phyloP scores from a whole-genome alignment of 768 basidiomycete species.

The Tylopilus vinaceipallidus region DNA sequence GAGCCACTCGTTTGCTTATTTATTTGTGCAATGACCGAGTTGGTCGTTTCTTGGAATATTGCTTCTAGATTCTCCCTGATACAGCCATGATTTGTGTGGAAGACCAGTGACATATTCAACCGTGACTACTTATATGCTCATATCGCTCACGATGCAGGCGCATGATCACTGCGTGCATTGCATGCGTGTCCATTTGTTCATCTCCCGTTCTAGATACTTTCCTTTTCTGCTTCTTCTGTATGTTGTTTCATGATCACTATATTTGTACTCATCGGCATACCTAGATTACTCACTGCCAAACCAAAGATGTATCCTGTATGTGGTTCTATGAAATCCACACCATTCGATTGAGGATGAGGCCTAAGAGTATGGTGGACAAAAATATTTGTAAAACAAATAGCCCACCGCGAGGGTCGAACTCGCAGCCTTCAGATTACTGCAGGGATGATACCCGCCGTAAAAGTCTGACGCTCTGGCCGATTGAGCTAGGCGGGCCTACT shows the following conservation, averaged over 20 bases:
- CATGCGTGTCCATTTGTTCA: slow-evolving; percentile 9
- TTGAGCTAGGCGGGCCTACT: slow-evolving; percentile 56
- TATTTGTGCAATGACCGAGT: slow-evolving; percentile 23
- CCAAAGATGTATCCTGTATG: slow-evolving; percentile 17
- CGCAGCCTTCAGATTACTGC: slow-evolving; percentile 72
- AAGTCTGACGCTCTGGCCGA: slow-evolving; percentile 63
- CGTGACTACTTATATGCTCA: slow-evolving; percentile 16
- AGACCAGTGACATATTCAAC: slow-evolving; percentile 14
- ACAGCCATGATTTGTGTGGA: slow-evolving; percentile 21
- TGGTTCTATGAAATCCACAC: background rate
- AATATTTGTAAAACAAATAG: slow-evolving; percentile 35
- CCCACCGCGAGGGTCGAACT: slow-evolving; percentile 86
- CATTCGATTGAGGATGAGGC: background rate
- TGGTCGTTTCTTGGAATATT: slow-evolving; percentile 30
- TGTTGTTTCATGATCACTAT: slow-evolving; percentile 15
- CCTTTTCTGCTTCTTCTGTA: slow-evolving; percentile 15
- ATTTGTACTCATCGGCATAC: slow-evolving; percentile 13
- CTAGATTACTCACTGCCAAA: slow-evolving; percentile 19
- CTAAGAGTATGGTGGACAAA: background rate
- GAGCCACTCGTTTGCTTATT: slow-evolving; percentile 23
- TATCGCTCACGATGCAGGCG: slow-evolving; percentile 5
- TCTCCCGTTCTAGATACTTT: slow-evolving; percentile 6
- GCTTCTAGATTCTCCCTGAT: slow-evolving; percentile 23
- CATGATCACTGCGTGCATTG: slow-evolving; percentile 3
- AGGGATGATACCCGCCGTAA: slow-evolving; percentile 30